Evolutionary conservation across 129 eudicot genomes (phyloP).

Genomic region (Lonicera japonica): DNA sequence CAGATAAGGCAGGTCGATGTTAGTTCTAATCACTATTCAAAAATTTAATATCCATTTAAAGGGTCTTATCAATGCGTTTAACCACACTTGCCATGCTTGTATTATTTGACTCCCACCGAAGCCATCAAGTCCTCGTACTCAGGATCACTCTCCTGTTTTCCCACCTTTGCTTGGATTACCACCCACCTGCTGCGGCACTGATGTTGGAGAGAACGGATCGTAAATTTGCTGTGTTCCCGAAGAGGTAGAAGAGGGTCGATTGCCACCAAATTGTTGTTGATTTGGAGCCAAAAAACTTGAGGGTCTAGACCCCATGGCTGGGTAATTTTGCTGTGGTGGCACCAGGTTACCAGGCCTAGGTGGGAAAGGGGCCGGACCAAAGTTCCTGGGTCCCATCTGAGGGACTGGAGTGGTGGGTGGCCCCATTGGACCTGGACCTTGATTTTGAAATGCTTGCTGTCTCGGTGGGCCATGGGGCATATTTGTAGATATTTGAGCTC

Average conservation of each 20-base stretch:
- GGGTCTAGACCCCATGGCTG: conserved; percentile 26
- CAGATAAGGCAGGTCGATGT: too few species aligned
- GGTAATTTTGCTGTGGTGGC: conserved; percentile 47
- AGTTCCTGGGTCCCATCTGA: conserved; percentile 53
- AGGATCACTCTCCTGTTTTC: conserved; percentile 72
- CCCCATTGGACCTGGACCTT: conserved; percentile 30
- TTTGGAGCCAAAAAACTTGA: conserved; percentile 32
- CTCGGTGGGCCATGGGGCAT: conserved; percentile 25
- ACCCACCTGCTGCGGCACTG: conserved; percentile 34
- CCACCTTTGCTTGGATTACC: conserved; percentile 30
- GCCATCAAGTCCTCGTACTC: conserved; percentile 98
- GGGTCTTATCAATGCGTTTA: too few species aligned
- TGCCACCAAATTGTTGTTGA: conserved; percentile 39
- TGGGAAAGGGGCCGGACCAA: conserved; percentile 36
- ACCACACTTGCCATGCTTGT: neutral
- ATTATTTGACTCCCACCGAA: conserved; percentile 77
- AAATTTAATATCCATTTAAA: too few species aligned
- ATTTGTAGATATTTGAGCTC: conserved; percentile 17
- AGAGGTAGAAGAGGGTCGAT: too few species aligned
- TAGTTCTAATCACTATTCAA: too few species aligned
- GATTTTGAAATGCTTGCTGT: conserved; percentile 29
- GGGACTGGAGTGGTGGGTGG: too few species aligned
- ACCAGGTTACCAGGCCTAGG: conserved; percentile 43
- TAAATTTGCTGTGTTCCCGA: conserved; percentile 54
- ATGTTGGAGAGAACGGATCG: conserved; percentile 84